Evolutionary conservation across 2,329 filamentous ascomycete genomes (phyloP).

Genomic region (Penicillium brevicompactum): DNA sequence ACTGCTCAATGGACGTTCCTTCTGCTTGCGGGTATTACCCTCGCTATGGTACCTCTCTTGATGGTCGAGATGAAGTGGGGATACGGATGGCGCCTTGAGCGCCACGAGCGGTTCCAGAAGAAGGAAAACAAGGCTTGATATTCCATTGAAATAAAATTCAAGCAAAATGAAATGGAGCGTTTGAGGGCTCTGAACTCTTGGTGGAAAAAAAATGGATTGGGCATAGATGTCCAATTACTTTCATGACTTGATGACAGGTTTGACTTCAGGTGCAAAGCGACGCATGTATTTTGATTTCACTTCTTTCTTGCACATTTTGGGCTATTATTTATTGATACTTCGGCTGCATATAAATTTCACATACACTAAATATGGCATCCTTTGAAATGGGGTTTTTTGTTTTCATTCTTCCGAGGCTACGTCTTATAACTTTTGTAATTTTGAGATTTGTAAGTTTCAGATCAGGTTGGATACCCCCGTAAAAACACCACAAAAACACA

Average conservation of each 20-base stretch:
- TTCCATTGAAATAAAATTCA: too few species aligned
- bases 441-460: too few species aligned
- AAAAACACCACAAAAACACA: too few species aligned
- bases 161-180: neutral
- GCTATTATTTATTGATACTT: neutral
- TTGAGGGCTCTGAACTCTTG: neutral
- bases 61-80: slow-evolving; percentile 30
- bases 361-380: neutral
- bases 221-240: neutral
- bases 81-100: slow-evolving; percentile 29
- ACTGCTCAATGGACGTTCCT: slow-evolving; percentile 32
- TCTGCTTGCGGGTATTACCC: slow-evolving; percentile 31
- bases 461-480: too few species aligned
- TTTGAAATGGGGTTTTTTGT: too few species aligned
- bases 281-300: neutral
- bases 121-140: slow-evolving; percentile 6
- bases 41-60: slow-evolving; percentile 27
- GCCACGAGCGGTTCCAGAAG: slow-evolving; percentile 18
- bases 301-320: slow-evolving; percentile 1
- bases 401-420: too few species aligned
- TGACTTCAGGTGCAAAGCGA: neutral
- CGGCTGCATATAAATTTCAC: neutral
- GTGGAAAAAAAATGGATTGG: neutral
- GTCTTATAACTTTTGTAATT: too few species aligned
- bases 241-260: slow-evolving; percentile 8